Evolutionary conservation across 495 filamentous ascomycete genomes (phyloP), one percentile per base, ranked within the genome.

Genomic region (Aspergillus nidulans): DNA sequence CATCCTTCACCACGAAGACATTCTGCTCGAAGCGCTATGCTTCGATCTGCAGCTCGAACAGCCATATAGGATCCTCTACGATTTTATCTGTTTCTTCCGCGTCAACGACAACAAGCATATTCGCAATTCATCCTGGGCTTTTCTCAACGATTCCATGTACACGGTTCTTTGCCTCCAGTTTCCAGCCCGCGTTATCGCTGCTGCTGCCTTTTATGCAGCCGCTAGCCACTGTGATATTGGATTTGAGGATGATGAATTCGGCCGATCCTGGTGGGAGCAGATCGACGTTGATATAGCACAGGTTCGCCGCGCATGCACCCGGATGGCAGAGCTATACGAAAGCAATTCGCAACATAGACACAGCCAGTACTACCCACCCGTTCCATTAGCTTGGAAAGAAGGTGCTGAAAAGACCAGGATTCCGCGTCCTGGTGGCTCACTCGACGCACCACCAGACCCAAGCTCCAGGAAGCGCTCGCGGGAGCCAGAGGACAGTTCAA

Each of bases 11-110:
- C 86, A 91, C 62, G 94, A 99, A 73, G 95, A 97, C 62, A 71
- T 90, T 40, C 83, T 97, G 70, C 79, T 99, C 6, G 94, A 99
- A 71, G 81, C 81, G 39, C 77, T 97, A 30, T 97, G 94, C 65
- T 99, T 99, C 66, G 95, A 99, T 69, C 71, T 99, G 28, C 85
- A 89, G 67, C 75, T 96, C 28, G 88, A 95, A 58, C 83, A 86
- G 45, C 91, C 95, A 2, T 90, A 96, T 71, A 81, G 83, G 53
- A 81, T 84, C 28, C 81, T 97, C 21, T 91, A 87, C 74, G 83
- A 92, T 9, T 83, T 88, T 61, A 78, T 95, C 19, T 77, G 80
- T 34, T 83, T 78, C 61, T 77, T 96, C 52, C 75, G 80, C 28
- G 72, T 88, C 32, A 79, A 86, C 52, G 83, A 91, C 53, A 83